phyloP scores from a whole-genome alignment of 768 basidiomycete genomes.

The Termitomyces sp. region DNA sequence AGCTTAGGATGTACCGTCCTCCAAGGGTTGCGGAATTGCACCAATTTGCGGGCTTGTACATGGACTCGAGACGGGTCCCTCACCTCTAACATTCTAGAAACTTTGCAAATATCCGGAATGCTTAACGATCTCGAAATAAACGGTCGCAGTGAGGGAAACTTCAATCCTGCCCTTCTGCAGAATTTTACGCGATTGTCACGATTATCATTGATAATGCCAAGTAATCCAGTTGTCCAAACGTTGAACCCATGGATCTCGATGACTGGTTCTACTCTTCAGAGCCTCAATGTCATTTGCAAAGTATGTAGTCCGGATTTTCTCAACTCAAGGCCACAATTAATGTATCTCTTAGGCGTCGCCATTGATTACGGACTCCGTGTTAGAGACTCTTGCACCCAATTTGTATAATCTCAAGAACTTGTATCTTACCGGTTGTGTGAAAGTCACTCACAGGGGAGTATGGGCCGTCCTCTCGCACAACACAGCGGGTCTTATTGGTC shows the following conservation, averaged over 20 bases:
- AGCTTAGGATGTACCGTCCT: conserved; percentile 37
- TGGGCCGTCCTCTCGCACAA: conserved; percentile 46
- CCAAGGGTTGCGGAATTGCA: conserved; percentile 56
- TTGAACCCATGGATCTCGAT: conserved; percentile 48
- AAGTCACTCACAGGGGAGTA: conserved; percentile 61
- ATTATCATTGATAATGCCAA: conserved; percentile 77
- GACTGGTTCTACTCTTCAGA: conserved; percentile 45
- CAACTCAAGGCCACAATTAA: not conserved
- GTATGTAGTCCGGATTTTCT: too few relatives aligned
- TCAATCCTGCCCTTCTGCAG: conserved; percentile 48
- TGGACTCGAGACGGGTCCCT: conserved; percentile 84
- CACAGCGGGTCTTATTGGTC: conserved; percentile 40
- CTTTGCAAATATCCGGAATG: conserved; percentile 36
- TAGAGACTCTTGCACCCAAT: conserved; percentile 46
- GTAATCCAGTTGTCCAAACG: conserved; percentile 43
- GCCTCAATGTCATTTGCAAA: conserved; percentile 68
- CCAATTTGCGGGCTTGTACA: conserved; percentile 56
- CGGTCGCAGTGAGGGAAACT: conserved; percentile 55
- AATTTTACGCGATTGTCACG: conserved; percentile 49
- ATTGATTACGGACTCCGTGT: conserved; percentile 52
- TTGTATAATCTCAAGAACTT: conserved; percentile 53
- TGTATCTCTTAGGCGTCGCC: conserved; percentile 46
- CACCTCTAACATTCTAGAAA: conserved; percentile 52
- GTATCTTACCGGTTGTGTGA: conserved; percentile 64
- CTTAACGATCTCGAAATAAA: conserved; percentile 69